Base-by-base conservation (phyloP, 2,329 filamentous ascomycete species). In the Clarireedia hainanense region DNA sequence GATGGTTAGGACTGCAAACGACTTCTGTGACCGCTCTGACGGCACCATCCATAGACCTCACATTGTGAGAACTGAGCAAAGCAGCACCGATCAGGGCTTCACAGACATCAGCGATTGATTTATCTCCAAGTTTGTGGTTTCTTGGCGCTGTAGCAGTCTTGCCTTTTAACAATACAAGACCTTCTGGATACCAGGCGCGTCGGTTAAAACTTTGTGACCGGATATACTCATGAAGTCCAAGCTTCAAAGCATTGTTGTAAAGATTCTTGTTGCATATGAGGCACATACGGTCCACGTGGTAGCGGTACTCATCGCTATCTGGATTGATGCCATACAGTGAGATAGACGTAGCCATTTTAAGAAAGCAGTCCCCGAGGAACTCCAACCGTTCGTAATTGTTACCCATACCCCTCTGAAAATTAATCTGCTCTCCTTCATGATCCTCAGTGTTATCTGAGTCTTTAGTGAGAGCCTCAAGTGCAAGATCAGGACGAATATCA, bases 271-370 rank as follows among this genome's bases (percentile, higher is more conserved):
- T 99, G 78, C 90, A 96, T 15, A 97, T 79, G 64, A 97, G 79
- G 20, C 86, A 68, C 92, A 97, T 97, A 15, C 94, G 85, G 63
- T 90, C 85, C 6, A 95, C 88, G 66, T 99, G 94, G 63, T 89
- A 94, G 55, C 89, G 84, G 49, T 85, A 95, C 67, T 99, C 94
- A 61, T 90, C 83, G 59, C 87, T 83, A 48, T 88, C 80, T 0
- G 90, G 89, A 20, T 88, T 83, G 27, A 84, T 78, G 0, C 86
- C 86, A 67, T 88, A 97, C 0, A 95, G 76, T 0, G 91, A 85
- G 52, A 99, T 91, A 0, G 91, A 92, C 0, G 92, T 96, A 10
- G 89, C 89, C 85, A 96, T 92, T 72, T 99, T 99, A 57, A 99
- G 77, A 65, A 96, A 96, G 36, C 86, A 88, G 69, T 99, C 94